A percentile compares a stretch with the other conserved stretches of the same genome.
Evolutionary conservation across 2,329 filamentous ascomycete species (phyloP).

Genomic region (Fonsecaea monophora): DNA sequence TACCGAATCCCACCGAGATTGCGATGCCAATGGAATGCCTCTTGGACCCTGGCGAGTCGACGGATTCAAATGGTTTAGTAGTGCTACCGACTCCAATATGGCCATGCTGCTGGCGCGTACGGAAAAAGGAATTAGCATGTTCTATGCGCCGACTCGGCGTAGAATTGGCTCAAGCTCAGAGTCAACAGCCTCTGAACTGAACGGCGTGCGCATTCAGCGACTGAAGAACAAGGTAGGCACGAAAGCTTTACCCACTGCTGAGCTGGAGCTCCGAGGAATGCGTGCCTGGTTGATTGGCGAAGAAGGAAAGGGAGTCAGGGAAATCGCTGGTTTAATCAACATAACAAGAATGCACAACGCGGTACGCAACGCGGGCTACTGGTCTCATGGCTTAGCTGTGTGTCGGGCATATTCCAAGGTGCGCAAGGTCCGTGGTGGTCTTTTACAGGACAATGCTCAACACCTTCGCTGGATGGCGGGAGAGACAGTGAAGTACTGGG

Average conservation of each 20-base stretch:
- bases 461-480: too few relatives aligned
- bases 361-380: constrained; percentile 46
- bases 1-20: constrained; percentile 35
- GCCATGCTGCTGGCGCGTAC: constrained; percentile 69
- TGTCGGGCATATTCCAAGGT: too few relatives aligned
- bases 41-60: constrained; percentile 62
- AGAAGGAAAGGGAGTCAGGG: constrained; percentile 70
- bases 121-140: constrained; percentile 62
- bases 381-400: constrained; percentile 32
- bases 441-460: too few relatives aligned
- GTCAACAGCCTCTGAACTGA: constrained; percentile 45
- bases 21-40: constrained; percentile 43
- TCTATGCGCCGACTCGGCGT: constrained; percentile 65
- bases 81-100: constrained; percentile 70
- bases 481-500: too few relatives aligned
- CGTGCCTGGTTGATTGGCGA: constrained; percentile 70
- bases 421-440: too few relatives aligned
- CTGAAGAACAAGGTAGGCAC: constrained; percentile 77
- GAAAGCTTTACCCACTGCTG: constrained; percentile 71
- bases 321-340: constrained; percentile 72
- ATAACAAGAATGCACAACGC: constrained; percentile 62
- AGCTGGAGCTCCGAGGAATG: constrained; percentile 69
- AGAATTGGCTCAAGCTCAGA: constrained; percentile 7
- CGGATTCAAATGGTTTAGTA: constrained; percentile 76
- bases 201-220: constrained; percentile 71